Conservation (phyloP, 768 basidiomycete genomes). For the Tylopilus cervinicoccineus region DNA sequence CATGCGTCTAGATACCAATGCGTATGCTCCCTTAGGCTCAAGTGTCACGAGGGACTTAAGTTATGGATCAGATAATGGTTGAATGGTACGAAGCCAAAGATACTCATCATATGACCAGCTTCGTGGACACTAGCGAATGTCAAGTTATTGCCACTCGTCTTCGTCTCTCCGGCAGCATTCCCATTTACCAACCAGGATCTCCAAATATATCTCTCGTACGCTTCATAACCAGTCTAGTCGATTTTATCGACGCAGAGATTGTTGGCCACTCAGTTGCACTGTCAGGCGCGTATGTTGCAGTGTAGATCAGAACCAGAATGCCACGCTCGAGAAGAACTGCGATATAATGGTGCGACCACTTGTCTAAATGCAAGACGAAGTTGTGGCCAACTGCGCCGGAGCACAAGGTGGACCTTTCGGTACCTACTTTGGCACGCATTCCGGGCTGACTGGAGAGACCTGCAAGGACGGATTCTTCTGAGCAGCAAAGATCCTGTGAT, state of each 20-base stretch:
- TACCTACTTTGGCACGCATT: constrained; percentile 44
- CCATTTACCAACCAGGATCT: constrained; percentile 56
- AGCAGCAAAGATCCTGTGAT: constrained; percentile 34
- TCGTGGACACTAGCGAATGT: constrained; percentile 62
- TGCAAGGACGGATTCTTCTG: constrained; percentile 37
- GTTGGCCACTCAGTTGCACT: constrained; percentile 64
- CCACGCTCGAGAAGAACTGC: constrained; percentile 51
- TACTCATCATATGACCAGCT: constrained; percentile 73
- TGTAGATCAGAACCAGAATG: constrained; percentile 50
- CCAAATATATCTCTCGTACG: constrained; percentile 41
- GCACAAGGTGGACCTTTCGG: constrained; percentile 53
- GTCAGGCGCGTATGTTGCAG: constrained; percentile 56
- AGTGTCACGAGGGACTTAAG: constrained; percentile 64
- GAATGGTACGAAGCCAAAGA: constrained; percentile 6
- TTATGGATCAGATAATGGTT: constrained; percentile 16
- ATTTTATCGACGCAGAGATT: constrained; percentile 55
- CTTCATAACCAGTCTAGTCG: constrained; percentile 55
- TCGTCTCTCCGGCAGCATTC: constrained; percentile 50
- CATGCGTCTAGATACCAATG: constrained; percentile 56
- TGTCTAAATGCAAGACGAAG: constrained; percentile 61
- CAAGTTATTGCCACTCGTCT: constrained; percentile 50
- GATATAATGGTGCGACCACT: constrained; percentile 52
- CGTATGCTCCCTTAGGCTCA: constrained; percentile 58
- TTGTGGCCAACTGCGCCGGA: constrained; percentile 42
- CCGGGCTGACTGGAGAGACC: constrained; percentile 45